phyloP scores from a whole-genome alignment of 2,329 filamentous ascomycete species.

The Fusarium pininemorale region DNA sequence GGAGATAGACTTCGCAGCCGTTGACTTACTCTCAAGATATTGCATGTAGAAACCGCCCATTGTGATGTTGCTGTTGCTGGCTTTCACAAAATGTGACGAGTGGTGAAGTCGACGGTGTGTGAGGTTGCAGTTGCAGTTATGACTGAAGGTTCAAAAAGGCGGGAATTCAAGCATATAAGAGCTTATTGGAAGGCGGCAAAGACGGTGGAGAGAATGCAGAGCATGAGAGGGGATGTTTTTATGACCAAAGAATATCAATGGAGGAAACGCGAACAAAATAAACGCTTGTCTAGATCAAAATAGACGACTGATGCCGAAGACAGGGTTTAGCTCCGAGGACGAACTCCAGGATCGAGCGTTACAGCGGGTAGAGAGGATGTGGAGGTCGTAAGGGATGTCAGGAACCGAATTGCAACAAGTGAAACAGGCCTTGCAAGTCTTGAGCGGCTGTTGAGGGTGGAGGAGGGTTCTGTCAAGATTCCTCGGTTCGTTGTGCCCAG shows the following conservation, averaged over 20 bases:
- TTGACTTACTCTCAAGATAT: constrained; percentile 76
- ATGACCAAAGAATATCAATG: constrained; percentile 18
- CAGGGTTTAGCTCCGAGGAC: constrained; percentile 29
- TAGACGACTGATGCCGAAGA: constrained; percentile 26
- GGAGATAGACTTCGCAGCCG: constrained; percentile 16
- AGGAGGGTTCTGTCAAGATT: constrained; percentile 25
- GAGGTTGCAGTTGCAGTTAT: constrained; percentile 20
- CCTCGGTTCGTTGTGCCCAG: constrained; percentile 12
- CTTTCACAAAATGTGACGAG: constrained; percentile 37
- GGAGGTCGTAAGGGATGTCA: constrained; percentile 15
- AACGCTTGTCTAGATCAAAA: constrained; percentile 39
- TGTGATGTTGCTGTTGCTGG: constrained; percentile 43
- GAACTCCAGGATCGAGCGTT: constrained; percentile 29
- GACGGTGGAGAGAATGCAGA: constrained; percentile 8
- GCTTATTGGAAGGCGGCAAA: constrained; percentile 23
- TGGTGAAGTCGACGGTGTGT: constrained; percentile 13
- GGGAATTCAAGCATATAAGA: constrained; percentile 32
- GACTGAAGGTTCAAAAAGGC: constrained; percentile 28
- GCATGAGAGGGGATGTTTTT: constrained; percentile 14
- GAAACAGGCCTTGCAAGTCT: constrained; percentile 20
- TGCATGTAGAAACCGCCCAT: constrained; percentile 77
- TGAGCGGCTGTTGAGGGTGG: constrained; percentile 3
- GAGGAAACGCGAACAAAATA: constrained; percentile 29
- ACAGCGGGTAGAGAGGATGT: constrained; percentile 27
- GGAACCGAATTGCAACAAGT: constrained; percentile 21